These are phyloP conservation scores for Pseudocercospora crystallina DNA, from an alignment of 2,329 filamentous ascomycete genomes.

Conservation along the genomic window DNA sequence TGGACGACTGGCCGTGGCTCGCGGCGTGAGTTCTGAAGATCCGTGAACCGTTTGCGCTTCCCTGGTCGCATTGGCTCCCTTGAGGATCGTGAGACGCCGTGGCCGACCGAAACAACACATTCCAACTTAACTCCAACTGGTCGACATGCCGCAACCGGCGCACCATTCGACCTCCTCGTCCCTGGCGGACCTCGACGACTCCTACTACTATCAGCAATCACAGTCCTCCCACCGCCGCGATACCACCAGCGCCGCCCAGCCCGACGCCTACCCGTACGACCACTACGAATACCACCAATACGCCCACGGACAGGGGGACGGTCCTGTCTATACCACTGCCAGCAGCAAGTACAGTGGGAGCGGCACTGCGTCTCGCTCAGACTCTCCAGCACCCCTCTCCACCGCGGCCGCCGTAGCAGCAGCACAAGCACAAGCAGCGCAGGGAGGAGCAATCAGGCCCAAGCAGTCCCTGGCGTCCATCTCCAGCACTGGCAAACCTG, in stretches of 20 bases:
- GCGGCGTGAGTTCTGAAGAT: not conserved
- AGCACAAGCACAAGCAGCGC: not conserved
- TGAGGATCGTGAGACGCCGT: too few relatives aligned
- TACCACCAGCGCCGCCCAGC: not conserved
- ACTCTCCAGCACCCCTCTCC: slow-evolving; percentile 30
- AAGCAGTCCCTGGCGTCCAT: slow-evolving; percentile 14
- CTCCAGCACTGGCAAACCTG: slow-evolving; percentile 22
- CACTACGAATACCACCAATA: not conserved
- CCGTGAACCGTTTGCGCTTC: slow-evolving; percentile 6
- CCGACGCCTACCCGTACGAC: not conserved
- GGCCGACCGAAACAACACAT: too few relatives aligned
- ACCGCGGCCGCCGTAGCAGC: slow-evolving; percentile 24
- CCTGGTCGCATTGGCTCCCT: not conserved
- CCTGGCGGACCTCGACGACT: slow-evolving; percentile 7
- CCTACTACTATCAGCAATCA: slow-evolving; percentile 3
- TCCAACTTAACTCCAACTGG: too few relatives aligned
- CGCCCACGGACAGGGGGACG: not conserved
- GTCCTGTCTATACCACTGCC: not conserved
- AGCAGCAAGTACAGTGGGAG: slow-evolving; percentile 11
- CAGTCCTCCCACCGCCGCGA: slow-evolving; percentile 2
- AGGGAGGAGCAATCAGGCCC: not conserved
- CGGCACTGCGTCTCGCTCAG: slow-evolving; percentile 11
- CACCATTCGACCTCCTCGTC: not conserved
- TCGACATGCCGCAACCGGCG: too few relatives aligned
- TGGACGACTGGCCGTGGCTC: not conserved